Percentiles rank a stretch among this genome's conserved stretches.
Conservation (phyloP, 2,329 filamentous ascomycete species). For the Curvularia hawaiiensis region DNA sequence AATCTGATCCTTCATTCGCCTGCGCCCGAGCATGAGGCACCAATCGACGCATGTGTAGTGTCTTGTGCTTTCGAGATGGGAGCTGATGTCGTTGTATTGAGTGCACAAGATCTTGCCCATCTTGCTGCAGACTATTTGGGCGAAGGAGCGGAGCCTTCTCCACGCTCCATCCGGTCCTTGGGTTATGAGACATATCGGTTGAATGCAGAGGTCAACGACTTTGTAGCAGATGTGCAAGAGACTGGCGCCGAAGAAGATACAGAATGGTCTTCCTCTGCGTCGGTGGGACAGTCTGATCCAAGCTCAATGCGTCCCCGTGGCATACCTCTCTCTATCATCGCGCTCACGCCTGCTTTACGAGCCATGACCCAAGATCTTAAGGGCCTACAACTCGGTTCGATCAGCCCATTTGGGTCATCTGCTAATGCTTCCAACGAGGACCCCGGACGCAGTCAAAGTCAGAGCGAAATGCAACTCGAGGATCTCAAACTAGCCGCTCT, state of each 20-base stretch:
- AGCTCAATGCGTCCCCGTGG: constrained; percentile 16
- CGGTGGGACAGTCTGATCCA: constrained; percentile 21
- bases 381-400: constrained; percentile 14
- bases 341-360: constrained; percentile 26
- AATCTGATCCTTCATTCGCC: constrained; percentile 66
- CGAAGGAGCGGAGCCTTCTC: constrained; percentile 60
- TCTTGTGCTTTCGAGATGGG: constrained; percentile 64
- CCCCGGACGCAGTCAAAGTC: constrained; percentile 27
- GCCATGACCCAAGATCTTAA: constrained; percentile 26
- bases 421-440: constrained; percentile 21
- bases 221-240: constrained; percentile 36
- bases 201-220: constrained; percentile 35
- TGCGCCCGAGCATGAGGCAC: constrained; percentile 58
- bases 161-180: constrained; percentile 52
- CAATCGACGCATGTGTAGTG: constrained; percentile 66
- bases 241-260: constrained; percentile 49
- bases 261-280: constrained; percentile 15
- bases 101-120: constrained; percentile 71
- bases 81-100: constrained; percentile 71
- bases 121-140: constrained; percentile 73
- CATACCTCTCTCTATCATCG: constrained; percentile 24
- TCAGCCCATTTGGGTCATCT: constrained; percentile 17
- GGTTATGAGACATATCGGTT: constrained; percentile 61
- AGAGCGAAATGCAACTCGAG: constrained; percentile 42
- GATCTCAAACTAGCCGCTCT: constrained; percentile 45